Percentiles rank a stretch among this genome's conserved stretches.
These are phyloP conservation scores for Carex arenaria DNA, from an alignment of 202 grass and related monocot species.

Conservation along the genomic window DNA sequence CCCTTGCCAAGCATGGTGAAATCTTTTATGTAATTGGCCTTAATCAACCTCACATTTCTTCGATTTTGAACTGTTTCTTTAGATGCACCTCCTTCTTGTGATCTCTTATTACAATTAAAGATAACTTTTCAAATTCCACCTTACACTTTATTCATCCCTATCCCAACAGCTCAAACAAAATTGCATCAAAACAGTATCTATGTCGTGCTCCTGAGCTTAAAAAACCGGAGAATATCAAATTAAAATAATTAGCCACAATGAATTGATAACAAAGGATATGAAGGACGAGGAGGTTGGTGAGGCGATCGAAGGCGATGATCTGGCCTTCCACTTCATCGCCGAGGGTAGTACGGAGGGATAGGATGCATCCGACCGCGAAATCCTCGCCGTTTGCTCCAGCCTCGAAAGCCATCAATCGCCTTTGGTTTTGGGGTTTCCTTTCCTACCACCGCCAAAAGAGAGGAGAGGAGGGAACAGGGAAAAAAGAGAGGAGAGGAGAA, in stretches of 20 bases:
- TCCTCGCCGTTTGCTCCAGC: conserved; percentile 50
- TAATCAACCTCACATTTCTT: conserved; percentile 72
- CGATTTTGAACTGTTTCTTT: conserved; percentile 37
- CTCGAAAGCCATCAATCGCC: not conserved
- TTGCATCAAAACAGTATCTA: not conserved
- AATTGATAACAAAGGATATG: conserved; percentile 67
- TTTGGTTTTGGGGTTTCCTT: not conserved
- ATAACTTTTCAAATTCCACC: not conserved
- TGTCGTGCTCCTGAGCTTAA: not conserved
- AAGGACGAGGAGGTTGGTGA: conserved; percentile 82
- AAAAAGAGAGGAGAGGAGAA: not conserved
- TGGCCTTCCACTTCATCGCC: conserved; percentile 86
- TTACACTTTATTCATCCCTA: not conserved
- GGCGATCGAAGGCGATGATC: conserved; percentile 88
- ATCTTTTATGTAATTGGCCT: conserved; percentile 88
- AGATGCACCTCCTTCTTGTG: conserved; percentile 72
- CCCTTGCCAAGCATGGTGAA: conserved; percentile 51
- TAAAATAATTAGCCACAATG: not conserved
- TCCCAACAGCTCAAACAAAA: not conserved
- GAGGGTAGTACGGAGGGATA: conserved; percentile 69
- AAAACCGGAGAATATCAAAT: not conserved
- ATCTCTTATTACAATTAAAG: conserved; percentile 28
- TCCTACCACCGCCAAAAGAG: conserved; percentile 25
- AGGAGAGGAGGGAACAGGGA: not conserved
- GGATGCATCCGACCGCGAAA: conserved; percentile 70